Percentiles rank a stretch among this genome's conserved stretches.
These are phyloP conservation scores for Alternaria longipes DNA, from an alignment of 2,329 filamentous ascomycete genomes.

Conservation along the genomic window DNA sequence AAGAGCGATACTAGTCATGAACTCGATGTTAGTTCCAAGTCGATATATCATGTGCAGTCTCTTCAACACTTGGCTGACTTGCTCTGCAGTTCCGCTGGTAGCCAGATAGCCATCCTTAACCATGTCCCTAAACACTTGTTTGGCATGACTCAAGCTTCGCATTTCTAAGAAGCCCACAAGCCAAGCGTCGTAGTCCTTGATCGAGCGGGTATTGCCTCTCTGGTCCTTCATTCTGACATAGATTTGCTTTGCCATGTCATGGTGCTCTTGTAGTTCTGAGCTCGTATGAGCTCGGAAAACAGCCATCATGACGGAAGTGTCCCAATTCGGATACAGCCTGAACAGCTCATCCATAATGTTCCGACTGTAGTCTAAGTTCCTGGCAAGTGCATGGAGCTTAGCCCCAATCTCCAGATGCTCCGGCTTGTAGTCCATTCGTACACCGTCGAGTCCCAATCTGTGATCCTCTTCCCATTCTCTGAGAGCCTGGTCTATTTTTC, in stretches of 20 bases:
- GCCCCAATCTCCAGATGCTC: constrained; percentile 70
- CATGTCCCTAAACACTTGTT: constrained; percentile 88
- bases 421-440: constrained; percentile 37
- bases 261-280: constrained; percentile 52
- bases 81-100: constrained; percentile 51
- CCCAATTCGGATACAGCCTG: constrained; percentile 54
- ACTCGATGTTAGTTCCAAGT: constrained; percentile 40
- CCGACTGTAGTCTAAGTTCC: constrained; percentile 68
- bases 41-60: constrained; percentile 41
- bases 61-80: constrained; percentile 32
- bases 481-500: constrained; percentile 40
- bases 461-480: constrained; percentile 44
- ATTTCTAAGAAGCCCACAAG: constrained; percentile 75
- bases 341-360: constrained; percentile 65
- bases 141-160: constrained; percentile 71
- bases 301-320: constrained; percentile 69
- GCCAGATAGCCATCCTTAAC: constrained; percentile 65
- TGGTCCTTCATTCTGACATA: constrained; percentile 67
- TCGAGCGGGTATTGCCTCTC: constrained; percentile 67
- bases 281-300: constrained; percentile 74
- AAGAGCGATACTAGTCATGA: constrained; percentile 42
- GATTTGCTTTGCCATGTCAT: constrained; percentile 60
- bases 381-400: constrained; percentile 68
- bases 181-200: constrained; percentile 79
- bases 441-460: neutral